Conservation (phyloP, 768 basidiomycete genomes). For the Trametes elegans region DNA sequence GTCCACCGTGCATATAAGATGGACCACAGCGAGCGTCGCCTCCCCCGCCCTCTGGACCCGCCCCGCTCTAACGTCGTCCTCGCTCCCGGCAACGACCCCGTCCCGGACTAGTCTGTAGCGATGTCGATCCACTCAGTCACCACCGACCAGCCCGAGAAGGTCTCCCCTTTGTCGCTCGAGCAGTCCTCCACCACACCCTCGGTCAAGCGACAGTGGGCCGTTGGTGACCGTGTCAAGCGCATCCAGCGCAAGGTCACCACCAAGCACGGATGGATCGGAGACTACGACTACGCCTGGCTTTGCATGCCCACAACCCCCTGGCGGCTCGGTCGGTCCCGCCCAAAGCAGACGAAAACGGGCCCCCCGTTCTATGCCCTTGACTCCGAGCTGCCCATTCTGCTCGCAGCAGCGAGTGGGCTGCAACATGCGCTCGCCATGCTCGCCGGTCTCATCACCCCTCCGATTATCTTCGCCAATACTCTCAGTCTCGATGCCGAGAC, state of each 20-base stretch:
- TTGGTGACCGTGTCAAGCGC: conserved; percentile 14
- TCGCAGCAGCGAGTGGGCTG: conserved; percentile 71
- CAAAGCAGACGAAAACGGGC: conserved; percentile 26
- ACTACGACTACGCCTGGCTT: conserved; percentile 74
- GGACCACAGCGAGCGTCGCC: not conserved
- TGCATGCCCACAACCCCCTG: conserved; percentile 71
- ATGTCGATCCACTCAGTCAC: conserved; percentile 29
- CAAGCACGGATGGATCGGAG: conserved; percentile 76
- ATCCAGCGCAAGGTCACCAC: conserved; percentile 42
- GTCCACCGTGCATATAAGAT: conserved; percentile 2
- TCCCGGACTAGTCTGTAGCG: not conserved
- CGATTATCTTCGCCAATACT: conserved; percentile 72
- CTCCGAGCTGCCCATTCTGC: conserved; percentile 65
- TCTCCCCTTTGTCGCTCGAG: conserved; percentile 18
- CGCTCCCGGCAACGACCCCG: not conserved
- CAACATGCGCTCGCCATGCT: conserved; percentile 83
- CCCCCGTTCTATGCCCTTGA: conserved; percentile 80
- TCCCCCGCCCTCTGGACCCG: not conserved
- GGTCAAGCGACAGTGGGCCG: not conserved
- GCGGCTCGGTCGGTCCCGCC: conserved; percentile 28
- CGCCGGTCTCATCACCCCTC: conserved; percentile 79
- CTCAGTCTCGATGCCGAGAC: conserved; percentile 56
- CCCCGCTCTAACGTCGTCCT: not conserved
- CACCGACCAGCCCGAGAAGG: conserved; percentile 32
- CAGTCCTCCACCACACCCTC: not conserved